These are phyloP conservation scores for Crassisporium funariophilum DNA, from an alignment of 768 basidiomycete genomes.

Conservation along the genomic window DNA sequence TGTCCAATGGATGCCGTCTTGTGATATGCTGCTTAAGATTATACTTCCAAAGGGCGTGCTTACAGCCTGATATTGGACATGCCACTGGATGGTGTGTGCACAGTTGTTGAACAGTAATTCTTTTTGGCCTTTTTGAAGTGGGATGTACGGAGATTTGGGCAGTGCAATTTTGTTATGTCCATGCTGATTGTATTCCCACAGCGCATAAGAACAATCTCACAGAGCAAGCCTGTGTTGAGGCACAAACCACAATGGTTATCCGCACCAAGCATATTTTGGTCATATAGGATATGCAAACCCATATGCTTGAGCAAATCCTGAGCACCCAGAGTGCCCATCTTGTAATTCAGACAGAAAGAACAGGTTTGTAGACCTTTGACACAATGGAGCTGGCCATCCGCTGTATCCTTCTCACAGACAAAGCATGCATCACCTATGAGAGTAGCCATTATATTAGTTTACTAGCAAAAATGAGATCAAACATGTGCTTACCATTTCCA, in stretches of 20 bases:
- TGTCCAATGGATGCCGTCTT: too few relatives aligned
- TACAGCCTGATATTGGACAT: conserved; percentile 21
- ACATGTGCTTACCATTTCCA: too few relatives aligned
- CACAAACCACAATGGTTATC: conserved; percentile 3
- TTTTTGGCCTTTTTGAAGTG: conserved; percentile 10
- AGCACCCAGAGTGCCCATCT: background rate
- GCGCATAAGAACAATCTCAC: conserved; percentile 7
- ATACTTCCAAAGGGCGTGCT: conserved; percentile 23
- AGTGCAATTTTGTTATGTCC: conserved; percentile 7
- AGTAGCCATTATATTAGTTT: background rate
- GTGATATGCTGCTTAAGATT: conserved; percentile 21
- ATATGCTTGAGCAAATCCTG: conserved; percentile 6
- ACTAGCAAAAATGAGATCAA: background rate
- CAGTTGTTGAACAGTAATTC: conserved; percentile 10
- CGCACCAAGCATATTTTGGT: background rate
- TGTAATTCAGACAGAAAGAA: conserved; percentile 3
- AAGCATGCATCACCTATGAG: conserved; percentile 22
- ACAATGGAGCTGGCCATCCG: background rate
- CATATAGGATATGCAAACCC: conserved; percentile 1
- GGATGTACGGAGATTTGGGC: conserved; percentile 8
- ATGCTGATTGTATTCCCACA: conserved; percentile 2
- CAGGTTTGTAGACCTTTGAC: background rate
- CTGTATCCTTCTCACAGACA: conserved; percentile 15
- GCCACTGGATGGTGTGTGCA: conserved; percentile 25
- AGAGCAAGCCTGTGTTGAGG: conserved; percentile 4